Percentiles rank a stretch among this genome's conserved stretches.
Evolutionary conservation across 176 grass and related monocot species (phyloP).

Genomic region (Themeda triandra): DNA sequence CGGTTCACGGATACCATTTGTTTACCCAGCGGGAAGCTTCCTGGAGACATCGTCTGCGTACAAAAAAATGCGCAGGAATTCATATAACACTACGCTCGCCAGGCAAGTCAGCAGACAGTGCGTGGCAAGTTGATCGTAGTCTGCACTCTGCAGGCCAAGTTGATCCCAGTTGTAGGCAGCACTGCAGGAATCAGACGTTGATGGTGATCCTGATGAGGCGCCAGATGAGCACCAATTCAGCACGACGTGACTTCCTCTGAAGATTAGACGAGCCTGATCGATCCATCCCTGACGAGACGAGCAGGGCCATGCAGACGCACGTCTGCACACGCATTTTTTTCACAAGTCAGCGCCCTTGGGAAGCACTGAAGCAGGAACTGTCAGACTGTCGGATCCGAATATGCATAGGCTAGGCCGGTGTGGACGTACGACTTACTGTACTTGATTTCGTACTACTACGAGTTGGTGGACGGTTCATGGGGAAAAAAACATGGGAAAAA

Average conservation of each 20-base stretch:
- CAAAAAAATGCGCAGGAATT: background rate
- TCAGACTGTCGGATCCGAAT: slow-evolving; percentile 21
- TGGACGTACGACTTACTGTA: background rate
- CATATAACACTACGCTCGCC: background rate
- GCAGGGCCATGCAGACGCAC: slow-evolving; percentile 19
- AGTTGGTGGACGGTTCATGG: background rate
- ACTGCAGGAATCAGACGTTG: background rate
- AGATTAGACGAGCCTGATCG: background rate
- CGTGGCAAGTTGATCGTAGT: slow-evolving; percentile 36
- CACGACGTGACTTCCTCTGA: background rate
- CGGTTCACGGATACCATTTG: slow-evolving; percentile 17
- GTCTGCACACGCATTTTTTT: background rate
- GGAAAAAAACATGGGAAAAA: too few species aligned
- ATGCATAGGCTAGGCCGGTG: background rate
- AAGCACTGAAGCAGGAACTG: slow-evolving; percentile 12
- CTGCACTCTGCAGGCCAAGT: background rate
- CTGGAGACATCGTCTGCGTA: slow-evolving; percentile 2
- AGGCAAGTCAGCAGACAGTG: slow-evolving; percentile 21
- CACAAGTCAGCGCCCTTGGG: slow-evolving; percentile 43
- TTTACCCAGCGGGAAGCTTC: slow-evolving; percentile 38
- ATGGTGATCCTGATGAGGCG: slow-evolving; percentile 16
- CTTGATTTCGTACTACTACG: background rate
- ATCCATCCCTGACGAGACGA: background rate
- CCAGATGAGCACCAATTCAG: slow-evolving; percentile 25
- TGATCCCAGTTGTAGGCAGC: background rate